A percentile compares a stretch with the other conserved stretches of the same genome.
phyloP scores from a whole-genome alignment of 176 grass and related monocot species.

The Oryza meyeriana region DNA sequence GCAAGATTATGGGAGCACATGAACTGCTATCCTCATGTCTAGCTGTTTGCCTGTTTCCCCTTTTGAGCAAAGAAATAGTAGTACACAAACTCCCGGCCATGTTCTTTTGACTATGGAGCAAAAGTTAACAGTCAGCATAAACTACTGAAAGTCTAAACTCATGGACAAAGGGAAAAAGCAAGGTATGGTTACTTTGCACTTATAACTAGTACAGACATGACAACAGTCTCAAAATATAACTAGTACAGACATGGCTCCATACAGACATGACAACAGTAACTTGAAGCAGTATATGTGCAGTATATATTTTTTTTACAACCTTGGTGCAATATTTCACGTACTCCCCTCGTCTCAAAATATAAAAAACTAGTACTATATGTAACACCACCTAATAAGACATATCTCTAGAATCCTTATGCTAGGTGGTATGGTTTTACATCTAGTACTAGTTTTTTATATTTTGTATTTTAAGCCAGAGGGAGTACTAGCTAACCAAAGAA shows the following conservation, averaged over 20 bases:
- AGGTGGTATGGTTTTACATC: too few relatives aligned
- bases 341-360: too few relatives aligned
- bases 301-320: background rate
- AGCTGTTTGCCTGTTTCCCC: background rate
- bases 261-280: background rate
- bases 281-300: background rate
- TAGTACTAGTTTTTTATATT: too few relatives aligned
- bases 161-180: background rate
- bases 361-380: too few relatives aligned
- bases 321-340: background rate
- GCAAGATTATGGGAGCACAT: conserved; percentile 18
- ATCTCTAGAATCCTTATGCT: too few relatives aligned
- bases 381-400: too few relatives aligned
- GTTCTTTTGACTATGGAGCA: background rate
- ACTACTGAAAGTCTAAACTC: background rate
- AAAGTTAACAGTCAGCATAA: background rate
- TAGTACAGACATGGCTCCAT: background rate
- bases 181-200: background rate
- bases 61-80: conserved; percentile 23
- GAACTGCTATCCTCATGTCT: conserved; percentile 1
- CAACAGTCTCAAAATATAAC: background rate
- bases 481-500: background rate
- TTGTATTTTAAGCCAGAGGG: too few relatives aligned
- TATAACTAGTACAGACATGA: background rate
- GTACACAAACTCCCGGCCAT: background rate